Base-by-base conservation (phyloP, 169 alveolate genomes). In the Perkinsus chesapeaki region DNA sequence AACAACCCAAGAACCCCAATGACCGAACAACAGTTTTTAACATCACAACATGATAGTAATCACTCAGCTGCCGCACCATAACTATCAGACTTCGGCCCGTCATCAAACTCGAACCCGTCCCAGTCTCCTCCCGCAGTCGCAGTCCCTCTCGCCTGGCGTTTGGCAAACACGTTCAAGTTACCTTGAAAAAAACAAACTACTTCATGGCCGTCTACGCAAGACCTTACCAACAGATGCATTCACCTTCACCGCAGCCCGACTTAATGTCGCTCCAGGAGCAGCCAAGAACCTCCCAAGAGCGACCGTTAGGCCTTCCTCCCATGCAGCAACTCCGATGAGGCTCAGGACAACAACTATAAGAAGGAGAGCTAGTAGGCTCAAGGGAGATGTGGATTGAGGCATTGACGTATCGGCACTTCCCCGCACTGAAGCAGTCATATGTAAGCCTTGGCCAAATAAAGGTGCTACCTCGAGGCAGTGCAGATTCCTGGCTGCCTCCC, bases 41-140 rank as follows among this genome's bases (percentile, higher is more conserved):
- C 82, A 60, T 60, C 36, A 23, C 23, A 60, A 20, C 82, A 12
- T 23, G 31, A 60, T 23, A 34, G 82, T 5, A 9, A 0, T 60
- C 31, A 60, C 82, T 60, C 82, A 23, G 82, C 82, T 9, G 82
- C 82, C 82, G 82, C 3, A 60, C 82, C 82, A 60, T 60, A 60
- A 12, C 37, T 20, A 34, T 16, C 82, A 60, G 82, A 12, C 12
- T 12, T 7, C 82, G 82, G 82, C 12, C 82, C 36, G 37, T 60
- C 82, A 34, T 60, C 82, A 34, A 60, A 60, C 82, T 60, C 82
- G 82, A 60, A 60, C 82, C 82, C 82, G 82, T 60, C 82, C 82
- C 82, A 60, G 12, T 60, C 82, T 27, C 27, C 27, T 0, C 37
- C 12, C 82, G 27, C 12, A 0, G 7, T 16, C 36, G 7, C 82